phyloP scores from a whole-genome alignment of 768 basidiomycete genomes.

The Suillus placidus region DNA sequence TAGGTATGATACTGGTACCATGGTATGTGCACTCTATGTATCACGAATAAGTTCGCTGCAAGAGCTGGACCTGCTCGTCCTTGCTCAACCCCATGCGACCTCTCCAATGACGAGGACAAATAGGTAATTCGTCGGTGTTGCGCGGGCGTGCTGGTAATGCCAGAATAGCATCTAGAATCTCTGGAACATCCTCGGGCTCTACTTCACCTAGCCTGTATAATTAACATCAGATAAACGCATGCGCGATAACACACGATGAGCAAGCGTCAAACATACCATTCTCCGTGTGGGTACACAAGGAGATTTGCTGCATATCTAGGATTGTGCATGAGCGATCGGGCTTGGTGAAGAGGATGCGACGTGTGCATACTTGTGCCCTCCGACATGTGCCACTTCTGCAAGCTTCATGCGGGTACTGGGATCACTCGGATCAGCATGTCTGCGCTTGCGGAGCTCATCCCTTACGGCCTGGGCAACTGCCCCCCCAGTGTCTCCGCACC shows the following conservation, averaged over 20 bases:
- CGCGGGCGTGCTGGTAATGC: constrained; percentile 33
- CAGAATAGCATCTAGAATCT: constrained; percentile 50
- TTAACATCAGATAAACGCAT: neutral
- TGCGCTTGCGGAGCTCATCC: constrained; percentile 50
- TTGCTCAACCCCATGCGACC: constrained; percentile 71
- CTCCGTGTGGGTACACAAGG: constrained; percentile 68
- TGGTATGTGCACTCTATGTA: neutral
- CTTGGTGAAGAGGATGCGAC: neutral
- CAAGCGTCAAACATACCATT: constrained; percentile 52
- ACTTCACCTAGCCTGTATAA: constrained; percentile 62
- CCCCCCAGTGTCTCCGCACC: constrained; percentile 70
- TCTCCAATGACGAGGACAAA: constrained; percentile 60
- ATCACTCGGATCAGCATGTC: constrained; percentile 28
- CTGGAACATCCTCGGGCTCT: constrained; percentile 56
- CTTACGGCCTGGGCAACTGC: constrained; percentile 56
- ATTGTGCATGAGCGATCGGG: constrained; percentile 10
- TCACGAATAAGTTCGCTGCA: constrained; percentile 12
- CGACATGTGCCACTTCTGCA: constrained; percentile 76
- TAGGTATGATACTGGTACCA: neutral
- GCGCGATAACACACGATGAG: neutral
- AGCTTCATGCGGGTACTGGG: constrained; percentile 44
- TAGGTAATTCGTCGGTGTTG: constrained; percentile 32
- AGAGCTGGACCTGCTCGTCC: constrained; percentile 53
- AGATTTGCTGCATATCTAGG: constrained; percentile 66
- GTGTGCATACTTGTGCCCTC: constrained; percentile 74